Conservation (phyloP, 208 protist genomes). For the Leishmania amazonensis region DNA sequence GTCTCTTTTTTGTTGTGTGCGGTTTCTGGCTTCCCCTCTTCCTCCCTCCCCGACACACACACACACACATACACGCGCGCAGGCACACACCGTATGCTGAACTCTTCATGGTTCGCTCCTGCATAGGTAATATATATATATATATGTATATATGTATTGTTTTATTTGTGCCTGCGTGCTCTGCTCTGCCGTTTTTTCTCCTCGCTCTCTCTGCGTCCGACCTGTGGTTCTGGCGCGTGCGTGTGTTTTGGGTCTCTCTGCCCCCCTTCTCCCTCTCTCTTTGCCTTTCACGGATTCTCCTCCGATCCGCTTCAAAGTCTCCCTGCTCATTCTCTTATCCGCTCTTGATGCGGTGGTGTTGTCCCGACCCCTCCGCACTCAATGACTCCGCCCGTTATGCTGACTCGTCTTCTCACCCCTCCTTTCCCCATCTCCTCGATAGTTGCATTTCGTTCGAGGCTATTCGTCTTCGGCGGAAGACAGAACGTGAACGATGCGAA, state of each 20-base stretch:
- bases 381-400: not conserved
- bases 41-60: not conserved
- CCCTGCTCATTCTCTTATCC: not conserved
- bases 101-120: not conserved
- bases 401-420: not conserved
- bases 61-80: not conserved
- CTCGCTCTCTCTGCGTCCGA: not conserved
- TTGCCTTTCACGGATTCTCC: not conserved
- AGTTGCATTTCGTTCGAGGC: not conserved
- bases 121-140: too few species aligned
- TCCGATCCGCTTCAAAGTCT: not conserved
- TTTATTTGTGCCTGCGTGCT: not conserved
- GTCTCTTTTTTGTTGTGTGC: not conserved
- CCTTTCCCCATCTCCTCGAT: not conserved
- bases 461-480: not conserved
- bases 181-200: not conserved
- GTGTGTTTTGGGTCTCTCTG: not conserved
- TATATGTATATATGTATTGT: not conserved
- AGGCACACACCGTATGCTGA: not conserved
- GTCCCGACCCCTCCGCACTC: not conserved
- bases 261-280: not conserved
- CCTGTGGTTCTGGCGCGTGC: too few species aligned
- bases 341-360: not conserved
- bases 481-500: constrained; percentile 7
- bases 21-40: not conserved